Evolutionary conservation across 2,329 filamentous ascomycete genomes (phyloP).

Genomic region (Botrytis tulipae): DNA sequence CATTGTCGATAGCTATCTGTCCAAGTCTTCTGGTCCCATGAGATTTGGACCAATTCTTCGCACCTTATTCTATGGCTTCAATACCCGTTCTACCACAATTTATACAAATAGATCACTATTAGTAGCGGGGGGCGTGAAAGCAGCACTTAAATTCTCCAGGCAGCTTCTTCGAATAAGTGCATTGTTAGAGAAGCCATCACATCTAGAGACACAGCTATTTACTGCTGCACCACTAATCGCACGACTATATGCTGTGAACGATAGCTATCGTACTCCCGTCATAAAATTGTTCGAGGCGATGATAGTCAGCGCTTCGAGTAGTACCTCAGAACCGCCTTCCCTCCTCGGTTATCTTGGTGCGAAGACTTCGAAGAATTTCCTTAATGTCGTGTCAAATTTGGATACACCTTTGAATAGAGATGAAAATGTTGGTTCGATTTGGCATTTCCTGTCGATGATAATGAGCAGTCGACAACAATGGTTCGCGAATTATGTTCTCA

Average conservation of each 20-base stretch:
- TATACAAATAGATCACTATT: slow-evolving; percentile 55
- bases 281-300: slow-evolving; percentile 71
- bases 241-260: slow-evolving; percentile 69
- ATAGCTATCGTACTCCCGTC: slow-evolving; percentile 63
- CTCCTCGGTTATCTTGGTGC: slow-evolving; percentile 87
- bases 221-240: slow-evolving; percentile 75
- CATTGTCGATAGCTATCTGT: slow-evolving; percentile 73
- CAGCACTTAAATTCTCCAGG: slow-evolving; percentile 64
- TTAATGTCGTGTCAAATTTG: slow-evolving; percentile 73
- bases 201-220: slow-evolving; percentile 76
- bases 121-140: slow-evolving; percentile 60
- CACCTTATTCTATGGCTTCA: slow-evolving; percentile 62
- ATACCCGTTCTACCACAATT: slow-evolving; percentile 58
- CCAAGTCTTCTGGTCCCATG: slow-evolving; percentile 65
- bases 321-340: slow-evolving; percentile 78
- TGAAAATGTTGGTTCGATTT: slow-evolving; percentile 66
- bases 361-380: slow-evolving; percentile 78
- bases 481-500: slow-evolving; percentile 91
- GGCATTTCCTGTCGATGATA: slow-evolving; percentile 83
- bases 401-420: slow-evolving; percentile 71
- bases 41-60: slow-evolving; percentile 75
- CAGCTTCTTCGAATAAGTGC: slow-evolving; percentile 69
- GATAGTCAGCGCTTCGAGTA: slow-evolving; percentile 65
- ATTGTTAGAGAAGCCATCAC: slow-evolving; percentile 59
- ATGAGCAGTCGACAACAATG: slow-evolving; percentile 90